phyloP scores from a whole-genome alignment of 768 basidiomycete species.

The Fomitopsis serialis region DNA sequence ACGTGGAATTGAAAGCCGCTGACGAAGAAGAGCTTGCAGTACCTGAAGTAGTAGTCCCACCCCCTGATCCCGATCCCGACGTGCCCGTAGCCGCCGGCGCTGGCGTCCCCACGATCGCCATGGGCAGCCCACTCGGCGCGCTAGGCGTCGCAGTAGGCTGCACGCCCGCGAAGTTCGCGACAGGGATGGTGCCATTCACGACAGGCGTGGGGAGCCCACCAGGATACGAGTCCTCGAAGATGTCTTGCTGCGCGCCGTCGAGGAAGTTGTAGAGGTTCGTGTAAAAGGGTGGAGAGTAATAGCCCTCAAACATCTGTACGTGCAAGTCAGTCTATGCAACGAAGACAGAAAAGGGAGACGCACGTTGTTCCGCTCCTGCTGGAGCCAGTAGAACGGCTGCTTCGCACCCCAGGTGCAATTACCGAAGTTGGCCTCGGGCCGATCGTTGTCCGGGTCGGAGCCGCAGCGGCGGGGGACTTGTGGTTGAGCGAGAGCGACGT shows the following conservation, averaged over 20 bases:
- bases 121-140: slow-evolving; percentile 1
- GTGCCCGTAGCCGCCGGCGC: slow-evolving; percentile 1
- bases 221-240: slow-evolving; percentile 57
- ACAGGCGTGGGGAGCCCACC: slow-evolving; percentile 19
- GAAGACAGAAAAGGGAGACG: slow-evolving; percentile 13
- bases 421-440: slow-evolving; percentile 36
- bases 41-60: slow-evolving; percentile 1
- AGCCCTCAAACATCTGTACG: slow-evolving; percentile 58
- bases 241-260: slow-evolving; percentile 71
- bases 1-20: not conserved
- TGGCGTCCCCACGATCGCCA: not conserved
- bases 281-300: slow-evolving; percentile 59
- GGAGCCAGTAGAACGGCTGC: slow-evolving; percentile 67
- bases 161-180: slow-evolving; percentile 11
- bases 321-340: not conserved
- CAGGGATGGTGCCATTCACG: slow-evolving; percentile 23
- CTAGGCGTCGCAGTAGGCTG: slow-evolving; percentile 1
- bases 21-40: not conserved
- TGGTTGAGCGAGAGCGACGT: slow-evolving; percentile 45
- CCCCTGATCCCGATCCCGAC: not conserved
- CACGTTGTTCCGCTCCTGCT: slow-evolving; percentile 57
- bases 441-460: slow-evolving; percentile 44
- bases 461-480: slow-evolving; percentile 64
- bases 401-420: slow-evolving; percentile 76
- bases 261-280: slow-evolving; percentile 64